Evolutionary conservation across 371 early-diverging fungal species (phyloP), one percentile per base, ranked within the genome.

Genomic region (Mucor saturninus): DNA sequence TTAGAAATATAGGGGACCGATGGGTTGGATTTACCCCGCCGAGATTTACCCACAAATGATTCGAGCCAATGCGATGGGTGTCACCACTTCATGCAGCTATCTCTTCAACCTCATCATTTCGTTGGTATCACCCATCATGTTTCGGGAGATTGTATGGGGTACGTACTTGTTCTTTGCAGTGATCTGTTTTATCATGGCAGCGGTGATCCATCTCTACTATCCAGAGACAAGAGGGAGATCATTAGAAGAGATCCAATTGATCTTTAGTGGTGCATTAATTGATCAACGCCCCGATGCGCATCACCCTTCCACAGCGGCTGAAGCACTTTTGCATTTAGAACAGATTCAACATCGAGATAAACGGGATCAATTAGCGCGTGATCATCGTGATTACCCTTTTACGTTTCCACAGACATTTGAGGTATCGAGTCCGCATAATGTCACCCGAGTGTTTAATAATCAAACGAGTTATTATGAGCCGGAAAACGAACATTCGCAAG

Each of bases 1-100:
- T 28, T 49, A 64, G 21, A 21, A 21, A 21, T 21, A 21, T 1
- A 21, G 64, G 94, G 95, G 95, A 7, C 95, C 95, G 32, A 81
- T 93, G 51, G 92, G 90, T 21, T 96, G 96, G 96, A 88, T 92
- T 62, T 93, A 93, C 75, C 93, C 94, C 38, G 86, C 93, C 91
- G 72, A 71, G 32, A 71, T 71, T 2, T 71, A 71, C 31, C 72
- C 72, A 8, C 72, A 83, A 64, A 81, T 85, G 54, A 74, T 88
- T 58, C 87, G 89, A 55, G 85, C 91, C 64, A 93, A 93, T 77
- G 95, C 89, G 43, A 86, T 91, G 68, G 91, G 90, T 39, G 65
- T 93, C 21, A 89, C 92, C 28, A 95, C 96, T 21, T 86, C 93
- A 6, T 82, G 91, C 65, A 95, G 95, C 81, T 96, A 94, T 92